These are phyloP conservation scores for Albizia julibrissin DNA, from an alignment of 306 rosid genomes.

Conservation along the genomic window DNA sequence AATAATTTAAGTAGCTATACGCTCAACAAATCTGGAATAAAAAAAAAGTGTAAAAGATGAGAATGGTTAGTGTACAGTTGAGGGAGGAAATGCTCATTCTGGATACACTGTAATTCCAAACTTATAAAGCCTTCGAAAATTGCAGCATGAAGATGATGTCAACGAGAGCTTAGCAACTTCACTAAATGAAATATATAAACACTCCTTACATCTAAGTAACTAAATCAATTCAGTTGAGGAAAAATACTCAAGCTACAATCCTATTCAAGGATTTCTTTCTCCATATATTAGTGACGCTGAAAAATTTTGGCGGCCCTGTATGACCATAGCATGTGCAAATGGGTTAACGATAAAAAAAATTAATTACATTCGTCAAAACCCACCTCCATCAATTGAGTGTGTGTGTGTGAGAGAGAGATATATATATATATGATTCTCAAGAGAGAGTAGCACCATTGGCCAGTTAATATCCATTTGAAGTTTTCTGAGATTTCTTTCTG, in stretches of 20 bases:
- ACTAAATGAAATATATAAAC: slow-evolving; percentile 11
- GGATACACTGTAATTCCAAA: neutral
- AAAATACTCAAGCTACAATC: slow-evolving; percentile 22
- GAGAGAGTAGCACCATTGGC: neutral
- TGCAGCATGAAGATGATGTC: neutral
- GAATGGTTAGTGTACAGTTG: neutral
- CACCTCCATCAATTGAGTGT: slow-evolving; percentile 1
- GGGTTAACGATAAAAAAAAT: slow-evolving; percentile 15
- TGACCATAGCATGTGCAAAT: slow-evolving; percentile 19
- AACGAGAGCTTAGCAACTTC: neutral
- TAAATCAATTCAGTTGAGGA: slow-evolving; percentile 3
- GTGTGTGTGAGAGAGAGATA: neutral
- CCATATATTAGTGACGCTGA: slow-evolving; percentile 1
- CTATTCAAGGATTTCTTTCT: slow-evolving; percentile 12
- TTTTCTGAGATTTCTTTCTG: slow-evolving; percentile 84
- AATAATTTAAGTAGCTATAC: too few species aligned
- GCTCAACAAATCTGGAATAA: too few species aligned
- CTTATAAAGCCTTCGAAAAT: neutral
- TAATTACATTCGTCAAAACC: slow-evolving; percentile 33
- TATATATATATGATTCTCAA: neutral
- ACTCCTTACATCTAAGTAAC: slow-evolving; percentile 7
- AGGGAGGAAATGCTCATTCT: neutral
- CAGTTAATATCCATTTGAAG: slow-evolving; percentile 61
- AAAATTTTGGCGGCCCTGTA: slow-evolving; percentile 22
- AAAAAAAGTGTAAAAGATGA: neutral